phyloP scores from a whole-genome alignment of 2,329 filamentous ascomycete genomes.

The Chaetomium strumarium region DNA sequence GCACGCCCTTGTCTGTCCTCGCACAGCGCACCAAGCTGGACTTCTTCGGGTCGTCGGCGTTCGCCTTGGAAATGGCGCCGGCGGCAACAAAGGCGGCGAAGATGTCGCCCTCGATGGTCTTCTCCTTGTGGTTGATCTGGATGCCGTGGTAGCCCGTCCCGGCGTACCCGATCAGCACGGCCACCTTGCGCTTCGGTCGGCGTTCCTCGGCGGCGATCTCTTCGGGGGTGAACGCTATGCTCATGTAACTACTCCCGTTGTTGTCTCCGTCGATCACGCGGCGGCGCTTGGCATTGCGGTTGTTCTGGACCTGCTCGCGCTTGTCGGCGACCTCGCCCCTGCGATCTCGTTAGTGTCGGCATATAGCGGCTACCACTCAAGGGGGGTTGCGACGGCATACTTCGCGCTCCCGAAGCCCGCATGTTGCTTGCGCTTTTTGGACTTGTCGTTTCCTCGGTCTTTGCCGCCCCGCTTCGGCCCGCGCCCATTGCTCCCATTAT shows the following conservation, averaged over 20 bases:
- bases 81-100: conserved; percentile 89
- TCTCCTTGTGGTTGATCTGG: conserved; percentile 77
- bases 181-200: conserved; percentile 91
- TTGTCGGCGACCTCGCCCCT: conserved; percentile 35
- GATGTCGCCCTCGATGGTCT: conserved; percentile 93
- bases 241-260: conserved; percentile 44
- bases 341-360: conserved; percentile 23
- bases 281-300: conserved; percentile 49
- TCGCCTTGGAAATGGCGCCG: conserved; percentile 91
- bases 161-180: conserved; percentile 90
- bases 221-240: conserved; percentile 58
- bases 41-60: conserved; percentile 95
- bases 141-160: conserved; percentile 96
- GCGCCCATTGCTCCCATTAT: conserved; percentile 19
- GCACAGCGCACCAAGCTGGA: conserved; percentile 91
- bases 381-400: conserved; percentile 9
- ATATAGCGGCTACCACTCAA: conserved; percentile 4
- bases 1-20: conserved; percentile 80
- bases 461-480: conserved; percentile 15
- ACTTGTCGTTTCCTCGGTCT: conserved; percentile 20
- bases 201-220: conserved; percentile 85
- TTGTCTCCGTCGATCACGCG: conserved; percentile 41
- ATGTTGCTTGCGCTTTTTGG: conserved; percentile 19
- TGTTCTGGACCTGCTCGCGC: conserved; percentile 43
- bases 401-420: conserved; percentile 19